Evolutionary conservation across 2,329 filamentous ascomycete species (phyloP), one percentile per base, ranked within the genome.

Genomic region (Beauveria medogensis): DNA sequence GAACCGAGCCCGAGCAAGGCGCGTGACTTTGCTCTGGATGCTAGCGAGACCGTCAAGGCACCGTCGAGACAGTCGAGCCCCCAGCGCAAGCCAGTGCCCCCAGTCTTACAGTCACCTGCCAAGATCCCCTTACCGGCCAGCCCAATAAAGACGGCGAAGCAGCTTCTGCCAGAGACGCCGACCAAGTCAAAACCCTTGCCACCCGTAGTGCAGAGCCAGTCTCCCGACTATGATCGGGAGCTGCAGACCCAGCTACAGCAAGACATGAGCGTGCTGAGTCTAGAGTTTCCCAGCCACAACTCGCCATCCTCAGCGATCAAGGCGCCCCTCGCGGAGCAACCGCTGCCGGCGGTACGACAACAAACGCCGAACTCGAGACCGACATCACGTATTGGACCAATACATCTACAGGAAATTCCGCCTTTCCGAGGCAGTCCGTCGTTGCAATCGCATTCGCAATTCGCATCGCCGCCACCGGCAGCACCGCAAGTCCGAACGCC

Each of bases 171-270:
- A 9, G 76, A 80, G 61, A 82, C 81, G 9, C 81, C 83, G 24
- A 73, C 20, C 43, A 48, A 75, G 24, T 69, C 74, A n/a, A 77
- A 77, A 60, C 74, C 81, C 47, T 75, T 78, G 66, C 78, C 80
- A 18, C 77, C 78, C 6, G 69, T 75, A 9, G 76, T 79, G 6
- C 70, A 76, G 3, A 73, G 77, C 20, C 78, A 80, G 57, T 84
- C 84, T 4, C 77, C 80, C 9, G 84, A 86, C 62, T 86, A 86
- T 65, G 85, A 88, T 65, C 77, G 78, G 51, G 79, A 81, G 47
- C 70, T 87, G 47, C 84, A 86, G 63, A 80, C 83, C 44, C 83
- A 88, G 69, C 71, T 89, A n/a, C 83, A 84, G 65, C 80, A 80
- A 61, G 85, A 88, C 64, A 82, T 88, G 75, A 77, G 77, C 34